phyloP scores from a whole-genome alignment of 164 flowering plant species.

The Vitis rupestris region DNA sequence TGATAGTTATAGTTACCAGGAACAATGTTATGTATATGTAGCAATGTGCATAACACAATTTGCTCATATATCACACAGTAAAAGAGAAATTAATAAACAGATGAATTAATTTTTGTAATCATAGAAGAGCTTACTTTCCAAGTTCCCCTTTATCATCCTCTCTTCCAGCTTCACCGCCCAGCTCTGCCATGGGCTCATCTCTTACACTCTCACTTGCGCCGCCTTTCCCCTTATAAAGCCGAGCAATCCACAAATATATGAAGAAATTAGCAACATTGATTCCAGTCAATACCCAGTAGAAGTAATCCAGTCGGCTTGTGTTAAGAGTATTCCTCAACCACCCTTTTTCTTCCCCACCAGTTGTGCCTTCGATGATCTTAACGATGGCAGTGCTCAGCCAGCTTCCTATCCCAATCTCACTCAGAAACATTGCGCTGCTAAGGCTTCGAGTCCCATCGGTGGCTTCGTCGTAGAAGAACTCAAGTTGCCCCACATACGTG shows the following conservation, averaged over 20 bases:
- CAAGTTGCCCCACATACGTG: slow-evolving; percentile 71
- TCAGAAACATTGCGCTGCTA: slow-evolving; percentile 62
- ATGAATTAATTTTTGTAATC: no score
- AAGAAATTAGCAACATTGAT: slow-evolving; percentile 56
- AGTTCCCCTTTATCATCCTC: no score
- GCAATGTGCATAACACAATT: no score
- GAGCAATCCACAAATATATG: slow-evolving; percentile 40
- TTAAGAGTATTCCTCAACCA: slow-evolving; percentile 59
- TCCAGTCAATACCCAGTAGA: slow-evolving; percentile 61
- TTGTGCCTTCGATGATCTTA: slow-evolving; percentile 30
- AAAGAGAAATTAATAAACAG: no score
- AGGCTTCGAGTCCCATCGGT: slow-evolving; percentile 73
- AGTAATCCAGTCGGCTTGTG: slow-evolving; percentile 51
- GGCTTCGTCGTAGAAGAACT: slow-evolving; percentile 77
- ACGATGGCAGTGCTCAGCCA: slow-evolving; percentile 66
- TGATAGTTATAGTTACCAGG: no score
- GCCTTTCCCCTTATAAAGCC: slow-evolving; percentile 35
- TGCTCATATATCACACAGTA: no score
- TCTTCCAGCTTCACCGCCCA: no score
- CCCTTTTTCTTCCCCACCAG: slow-evolving; percentile 53
- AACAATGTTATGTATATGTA: no score
- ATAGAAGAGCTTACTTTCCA: no score
- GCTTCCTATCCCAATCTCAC: slow-evolving; percentile 66
- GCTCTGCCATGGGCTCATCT: slow-evolving; percentile 14
- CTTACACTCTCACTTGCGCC: slow-evolving; percentile 21